Evolutionary conservation across 1,139 yeast species (phyloP).

Genomic region (Suhomyces choctaworum): DNA sequence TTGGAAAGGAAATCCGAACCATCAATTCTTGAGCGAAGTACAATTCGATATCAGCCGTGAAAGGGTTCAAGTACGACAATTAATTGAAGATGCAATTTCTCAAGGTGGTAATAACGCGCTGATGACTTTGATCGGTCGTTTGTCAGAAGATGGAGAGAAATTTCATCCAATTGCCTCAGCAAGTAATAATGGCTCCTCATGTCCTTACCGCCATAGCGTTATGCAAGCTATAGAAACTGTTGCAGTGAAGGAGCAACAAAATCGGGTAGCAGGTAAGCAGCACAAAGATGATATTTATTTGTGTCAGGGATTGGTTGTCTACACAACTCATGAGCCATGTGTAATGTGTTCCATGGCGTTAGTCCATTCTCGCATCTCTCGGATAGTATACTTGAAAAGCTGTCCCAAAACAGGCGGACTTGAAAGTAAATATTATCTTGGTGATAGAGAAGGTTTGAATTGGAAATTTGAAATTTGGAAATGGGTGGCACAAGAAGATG

Average conservation of each 20-base stretch:
- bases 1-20: conserved; percentile 92
- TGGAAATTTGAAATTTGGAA: conserved; percentile 82
- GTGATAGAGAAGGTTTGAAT: conserved; percentile 67
- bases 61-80: conserved; percentile 37
- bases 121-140: conserved; percentile 28
- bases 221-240: conserved; percentile 68
- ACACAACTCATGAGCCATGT: conserved; percentile 94
- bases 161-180: conserved; percentile 24
- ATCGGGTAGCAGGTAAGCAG: conserved; percentile 21
- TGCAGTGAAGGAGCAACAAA: conserved; percentile 48
- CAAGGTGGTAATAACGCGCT: conserved; percentile 11
- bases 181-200: conserved; percentile 22
- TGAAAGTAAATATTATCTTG: conserved; percentile 72
- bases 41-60: conserved; percentile 49
- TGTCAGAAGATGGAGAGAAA: conserved; percentile 9
- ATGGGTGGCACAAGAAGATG: conserved; percentile 44
- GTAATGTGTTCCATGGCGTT: conserved; percentile 97
- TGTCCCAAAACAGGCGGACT: conserved; percentile 46
- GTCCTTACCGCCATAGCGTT: conserved; percentile 69
- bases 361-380: conserved; percentile 79
- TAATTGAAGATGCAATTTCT: conserved; percentile 16
- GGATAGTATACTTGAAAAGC: conserved; percentile 59
- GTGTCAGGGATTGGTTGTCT: conserved; percentile 74
- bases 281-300: conserved; percentile 46
- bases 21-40: conserved; percentile 62